Evolutionary conservation across 495 filamentous ascomycete genomes (phyloP), one percentile per base, ranked within the genome.

Genomic region (Apiosordaria backusii): DNA sequence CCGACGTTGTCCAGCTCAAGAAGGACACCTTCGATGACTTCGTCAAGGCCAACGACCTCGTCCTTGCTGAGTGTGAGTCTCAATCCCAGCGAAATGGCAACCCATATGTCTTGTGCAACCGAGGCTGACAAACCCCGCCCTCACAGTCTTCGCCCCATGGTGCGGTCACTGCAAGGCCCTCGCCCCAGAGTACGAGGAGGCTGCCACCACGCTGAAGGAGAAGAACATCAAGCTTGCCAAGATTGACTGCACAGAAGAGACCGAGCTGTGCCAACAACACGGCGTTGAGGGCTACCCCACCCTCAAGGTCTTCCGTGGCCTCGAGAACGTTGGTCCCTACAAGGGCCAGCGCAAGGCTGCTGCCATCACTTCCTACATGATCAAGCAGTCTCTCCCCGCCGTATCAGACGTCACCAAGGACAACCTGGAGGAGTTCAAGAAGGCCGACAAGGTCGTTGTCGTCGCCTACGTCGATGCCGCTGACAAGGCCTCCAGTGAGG

Each of bases 281-380:
- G 93, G 92, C 61, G 92, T 99, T 23, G 92, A 97, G 81, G 95
- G 95, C 60, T 99, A 98, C 82, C 95, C 95, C 25, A 99, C 95
- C 62, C 84, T 99, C 70, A 99, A 98, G 87, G 88, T 99, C 77
- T 99, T 98, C 92, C 93, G 95, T 67, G 95, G 95, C 63, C 81
- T 81, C n/a, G 91, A 97, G 2, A 91, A 89, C 70, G 83, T 88
- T 73, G 84, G 86, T 62, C 88, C 95, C 60, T 99, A 98, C 78
- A 84, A 83, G 69, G 95, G 95, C 73, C 89, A 91, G 78, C 86
- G 95, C 76, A 96, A 99, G 84, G 87, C 93, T 58, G 89, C 88
- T 74, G 88, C 91, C 57, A 97, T 99, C 78, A 88, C 96, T 50
- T 99, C 95, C 24, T 98, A 97, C 84, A 99, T 99, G 95, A 90